Percentiles rank a stretch among this genome's conserved stretches.
phyloP scores from a whole-genome alignment of 176 grass and related monocot genomes.

The Lolium rigidum region DNA sequence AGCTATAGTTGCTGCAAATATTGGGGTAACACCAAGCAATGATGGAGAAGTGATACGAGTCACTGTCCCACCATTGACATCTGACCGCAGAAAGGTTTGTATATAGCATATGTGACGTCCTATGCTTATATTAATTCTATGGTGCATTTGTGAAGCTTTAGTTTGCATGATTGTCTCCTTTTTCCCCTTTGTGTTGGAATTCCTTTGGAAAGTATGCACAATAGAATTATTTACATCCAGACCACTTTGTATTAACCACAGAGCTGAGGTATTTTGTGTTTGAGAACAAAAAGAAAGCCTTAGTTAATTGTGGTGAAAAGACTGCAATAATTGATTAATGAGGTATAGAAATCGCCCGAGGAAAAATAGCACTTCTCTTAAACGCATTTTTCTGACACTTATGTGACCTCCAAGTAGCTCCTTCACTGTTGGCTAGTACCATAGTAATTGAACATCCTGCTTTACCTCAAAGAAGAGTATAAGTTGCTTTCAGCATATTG shows the following conservation, averaged over 20 bases:
- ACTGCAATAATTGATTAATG: neutral
- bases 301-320: neutral
- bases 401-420: neutral
- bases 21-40: slow-evolving; percentile 90
- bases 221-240: neutral
- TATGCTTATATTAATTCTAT: slow-evolving; percentile 3
- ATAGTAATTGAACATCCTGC: neutral
- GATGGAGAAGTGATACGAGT: slow-evolving; percentile 88
- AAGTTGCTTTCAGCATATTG: slow-evolving; percentile 10
- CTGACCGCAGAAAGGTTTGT: slow-evolving; percentile 91
- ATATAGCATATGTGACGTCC: neutral
- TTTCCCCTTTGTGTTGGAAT: neutral
- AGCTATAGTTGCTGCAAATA: slow-evolving; percentile 89
- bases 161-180: neutral
- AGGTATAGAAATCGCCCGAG: neutral
- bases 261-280: neutral
- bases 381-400: slow-evolving; percentile 19
- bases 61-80: slow-evolving; percentile 82
- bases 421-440: neutral
- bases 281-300: neutral
- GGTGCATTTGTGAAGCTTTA: slow-evolving; percentile 26
- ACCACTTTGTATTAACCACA: neutral
- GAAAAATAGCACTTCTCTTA: slow-evolving; percentile 6
- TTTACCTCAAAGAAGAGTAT: slow-evolving; percentile 6
- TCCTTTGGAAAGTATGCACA: neutral